Evolutionary conservation across 129 eudicot species (phyloP), one percentile per base, ranked within the genome.

Genomic region (Glebionis coronaria): DNA sequence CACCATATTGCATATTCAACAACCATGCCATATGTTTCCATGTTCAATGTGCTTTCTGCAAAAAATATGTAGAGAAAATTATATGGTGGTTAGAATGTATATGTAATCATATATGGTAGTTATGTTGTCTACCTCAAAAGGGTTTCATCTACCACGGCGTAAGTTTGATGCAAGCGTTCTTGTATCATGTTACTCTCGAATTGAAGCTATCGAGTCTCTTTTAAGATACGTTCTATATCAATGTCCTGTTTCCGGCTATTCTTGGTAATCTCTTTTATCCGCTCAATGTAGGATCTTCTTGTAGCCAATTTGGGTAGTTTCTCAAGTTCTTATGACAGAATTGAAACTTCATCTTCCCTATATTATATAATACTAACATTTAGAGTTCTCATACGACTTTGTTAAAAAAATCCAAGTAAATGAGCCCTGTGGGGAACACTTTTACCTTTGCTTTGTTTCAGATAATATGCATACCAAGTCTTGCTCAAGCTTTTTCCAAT

Each of bases 201-300:
- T 59, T 84, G 90, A 71, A 90, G 88, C 70, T 90, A 95, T 77
- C 91, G 80, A 3, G 97, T 87, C 21, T 90, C 95, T 64, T 84
- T 87, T 21, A 90, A 75, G 73, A 90, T 86, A 29, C 75, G 66
- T 65, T 87, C 91, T 77, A 87, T 80, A 73, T 90, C 95, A 31
- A 57, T 69, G 47, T 90, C 97, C 69, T 81, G 90, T 76, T 90
- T 90, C 70, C 85, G 67, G 77, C 97, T 82, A 71, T 87, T 90
- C 67, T 84, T 87, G 0, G 97, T 90, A 54, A 90, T 84, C 75
- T 90, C 95, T 66, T 79, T 76, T 44, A 90, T 73, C 51, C 90
- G 79, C 58, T 84, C 78, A 76, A 90, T 70, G 82, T 84, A 82
- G 40, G 95, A 82, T 76, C 71, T 80, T 46, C 95, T 51, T 23